Evolutionary conservation across 192 early-diverging fungal species (phyloP).

Genomic region (Backusella westeae): DNA sequence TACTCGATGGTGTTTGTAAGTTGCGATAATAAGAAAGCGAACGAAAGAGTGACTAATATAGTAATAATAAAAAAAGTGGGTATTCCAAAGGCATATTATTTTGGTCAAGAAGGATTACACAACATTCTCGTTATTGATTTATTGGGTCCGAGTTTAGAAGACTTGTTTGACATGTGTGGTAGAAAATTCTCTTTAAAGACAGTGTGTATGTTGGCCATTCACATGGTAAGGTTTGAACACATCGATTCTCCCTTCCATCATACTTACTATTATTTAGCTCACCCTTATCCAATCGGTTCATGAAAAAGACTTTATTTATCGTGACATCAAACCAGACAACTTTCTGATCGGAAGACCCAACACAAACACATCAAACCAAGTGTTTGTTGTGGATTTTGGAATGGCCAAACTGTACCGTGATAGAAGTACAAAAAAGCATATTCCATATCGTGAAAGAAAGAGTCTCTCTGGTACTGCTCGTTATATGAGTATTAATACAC

Average conservation of each 20-base stretch:
- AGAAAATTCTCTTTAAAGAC: slow-evolving; percentile 90
- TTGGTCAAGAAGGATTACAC: slow-evolving; percentile 95
- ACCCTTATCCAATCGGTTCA: slow-evolving; percentile 88
- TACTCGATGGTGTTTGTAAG: slow-evolving; percentile 68
- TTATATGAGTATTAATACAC: slow-evolving; percentile 99
- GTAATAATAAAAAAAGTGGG: slow-evolving; percentile 51
- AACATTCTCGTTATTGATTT: slow-evolving; percentile 94
- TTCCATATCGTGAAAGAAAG: slow-evolving; percentile 95
- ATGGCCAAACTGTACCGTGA: slow-evolving; percentile 98
- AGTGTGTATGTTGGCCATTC: slow-evolving; percentile 92
- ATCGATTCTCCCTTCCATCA: not conserved
- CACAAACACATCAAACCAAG: slow-evolving; percentile 54
- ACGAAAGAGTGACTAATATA: not conserved
- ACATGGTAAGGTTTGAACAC: slow-evolving; percentile 63
- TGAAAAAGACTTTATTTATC: slow-evolving; percentile 90
- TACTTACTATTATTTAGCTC: slow-evolving; percentile 29
- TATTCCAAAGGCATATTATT: slow-evolving; percentile 91
- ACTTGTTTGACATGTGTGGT: slow-evolving; percentile 93
- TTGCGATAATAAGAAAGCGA: not conserved
- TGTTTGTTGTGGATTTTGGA: slow-evolving; percentile 96
- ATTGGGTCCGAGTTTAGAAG: slow-evolving; percentile 89
- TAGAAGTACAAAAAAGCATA: slow-evolving; percentile 92
- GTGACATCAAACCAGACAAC: slow-evolving; percentile 99
- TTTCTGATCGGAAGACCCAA: slow-evolving; percentile 84
- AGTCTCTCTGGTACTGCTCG: slow-evolving; percentile 91